These are phyloP conservation scores for Penicillium palitans DNA, from an alignment of 2,329 filamentous ascomycete species.

Conservation along the genomic window DNA sequence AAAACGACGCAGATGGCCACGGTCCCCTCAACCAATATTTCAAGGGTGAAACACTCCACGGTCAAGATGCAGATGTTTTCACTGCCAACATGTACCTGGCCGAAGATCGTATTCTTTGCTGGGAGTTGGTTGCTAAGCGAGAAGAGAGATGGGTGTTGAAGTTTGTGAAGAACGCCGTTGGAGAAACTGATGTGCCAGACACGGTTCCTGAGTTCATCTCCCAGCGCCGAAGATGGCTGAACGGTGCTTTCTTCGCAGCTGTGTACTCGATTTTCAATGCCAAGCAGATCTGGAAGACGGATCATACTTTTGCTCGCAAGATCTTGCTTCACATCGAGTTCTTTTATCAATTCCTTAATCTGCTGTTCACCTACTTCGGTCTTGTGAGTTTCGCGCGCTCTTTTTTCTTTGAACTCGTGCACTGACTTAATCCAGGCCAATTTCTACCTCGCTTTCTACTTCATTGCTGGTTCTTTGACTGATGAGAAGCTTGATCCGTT, in stretches of 20 bases:
- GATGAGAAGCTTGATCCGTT: slow-evolving; percentile 84
- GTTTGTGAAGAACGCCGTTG: slow-evolving; percentile 94
- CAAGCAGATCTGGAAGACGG: slow-evolving; percentile 86
- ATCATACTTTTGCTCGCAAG: slow-evolving; percentile 87
- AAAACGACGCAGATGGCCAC: slow-evolving; percentile 94
- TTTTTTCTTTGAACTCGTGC: neutral
- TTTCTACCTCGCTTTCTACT: slow-evolving; percentile 99
- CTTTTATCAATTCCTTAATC: slow-evolving; percentile 86
- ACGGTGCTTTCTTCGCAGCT: slow-evolving; percentile 97
- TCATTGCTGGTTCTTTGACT: slow-evolving; percentile 85
- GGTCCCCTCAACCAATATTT: slow-evolving; percentile 97
- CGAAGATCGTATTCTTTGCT: slow-evolving; percentile 97
- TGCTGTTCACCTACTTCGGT: slow-evolving; percentile 96
- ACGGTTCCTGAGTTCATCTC: slow-evolving; percentile 95
- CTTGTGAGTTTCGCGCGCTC: slow-evolving; percentile 50
- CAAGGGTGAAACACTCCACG: slow-evolving; percentile 96
- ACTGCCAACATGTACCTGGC: slow-evolving; percentile 99
- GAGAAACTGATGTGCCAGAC: slow-evolving; percentile 97
- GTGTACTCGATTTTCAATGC: slow-evolving; percentile 97
- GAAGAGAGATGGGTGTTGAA: slow-evolving; percentile 96
- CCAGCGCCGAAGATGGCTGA: slow-evolving; percentile 93
- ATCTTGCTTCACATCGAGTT: slow-evolving; percentile 92
- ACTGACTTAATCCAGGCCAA: slow-evolving; percentile 62
- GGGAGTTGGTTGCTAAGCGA: slow-evolving; percentile 93
- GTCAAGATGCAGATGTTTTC: slow-evolving; percentile 94